Conservation (phyloP, 805 yeast genomes). For the Grigorovia transvaalensis region DNA sequence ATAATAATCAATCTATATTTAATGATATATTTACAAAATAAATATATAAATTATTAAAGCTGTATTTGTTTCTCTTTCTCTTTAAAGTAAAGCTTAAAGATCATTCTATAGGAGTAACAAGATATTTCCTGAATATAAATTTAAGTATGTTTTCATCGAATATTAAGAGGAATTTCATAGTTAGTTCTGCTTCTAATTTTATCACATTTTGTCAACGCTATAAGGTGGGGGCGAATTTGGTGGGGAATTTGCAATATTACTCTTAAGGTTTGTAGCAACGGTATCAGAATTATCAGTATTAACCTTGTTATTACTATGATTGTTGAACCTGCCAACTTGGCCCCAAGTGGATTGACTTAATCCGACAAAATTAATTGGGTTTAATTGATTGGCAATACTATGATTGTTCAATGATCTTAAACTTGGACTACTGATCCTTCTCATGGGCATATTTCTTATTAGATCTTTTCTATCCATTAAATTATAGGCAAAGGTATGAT, state of each 20-base stretch:
- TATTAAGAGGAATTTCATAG: too few relatives aligned
- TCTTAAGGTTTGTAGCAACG: background rate
- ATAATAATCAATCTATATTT: too few relatives aligned
- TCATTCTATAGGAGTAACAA: too few relatives aligned
- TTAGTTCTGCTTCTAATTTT: too few relatives aligned
- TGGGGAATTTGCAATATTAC: background rate
- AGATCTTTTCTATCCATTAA: background rate
- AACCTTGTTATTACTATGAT: background rate
- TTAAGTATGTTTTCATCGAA: too few relatives aligned
- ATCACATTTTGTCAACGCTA: background rate
- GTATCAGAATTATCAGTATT: background rate
- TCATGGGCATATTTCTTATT: background rate
- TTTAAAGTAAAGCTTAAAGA: too few relatives aligned
- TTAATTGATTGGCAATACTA: background rate
- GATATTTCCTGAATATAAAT: too few relatives aligned
- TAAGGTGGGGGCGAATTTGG: slow-evolving; percentile 4
- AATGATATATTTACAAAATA: too few relatives aligned
- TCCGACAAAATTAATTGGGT: slow-evolving; percentile 1
- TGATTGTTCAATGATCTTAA: slow-evolving; percentile 4
- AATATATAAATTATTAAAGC: too few relatives aligned
- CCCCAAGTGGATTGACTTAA: slow-evolving; percentile 17
- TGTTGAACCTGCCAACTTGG: background rate
- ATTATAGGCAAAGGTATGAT: background rate
- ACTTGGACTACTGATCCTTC: slow-evolving; percentile 3
- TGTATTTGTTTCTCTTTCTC: too few relatives aligned